These are phyloP conservation scores for Citrus sp. DNA, from an alignment of 345 rosid species.

Conservation along the genomic window DNA sequence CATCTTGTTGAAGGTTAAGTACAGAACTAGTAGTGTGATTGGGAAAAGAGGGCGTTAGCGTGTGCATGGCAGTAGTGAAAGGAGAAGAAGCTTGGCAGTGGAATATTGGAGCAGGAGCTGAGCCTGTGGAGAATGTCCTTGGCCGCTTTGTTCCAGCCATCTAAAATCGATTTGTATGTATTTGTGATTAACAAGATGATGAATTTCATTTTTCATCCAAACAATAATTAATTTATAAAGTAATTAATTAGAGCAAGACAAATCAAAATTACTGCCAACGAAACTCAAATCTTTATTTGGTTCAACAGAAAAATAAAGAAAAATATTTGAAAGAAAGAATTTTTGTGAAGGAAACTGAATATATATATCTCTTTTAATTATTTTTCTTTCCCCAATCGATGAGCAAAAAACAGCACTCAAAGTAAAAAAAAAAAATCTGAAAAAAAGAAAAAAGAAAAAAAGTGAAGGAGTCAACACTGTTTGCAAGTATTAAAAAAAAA, in stretches of 20 bases:
- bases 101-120: constrained; percentile 12
- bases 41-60: constrained; percentile 19
- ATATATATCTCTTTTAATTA: too few species aligned
- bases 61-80: constrained; percentile 6
- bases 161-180: constrained; percentile 17
- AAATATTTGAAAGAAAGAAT: too few species aligned
- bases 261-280: too few species aligned
- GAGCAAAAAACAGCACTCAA: background rate
- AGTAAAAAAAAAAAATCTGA: background rate
- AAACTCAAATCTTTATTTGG: too few species aligned
- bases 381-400: too few species aligned
- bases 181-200: too few species aligned
- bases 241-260: too few species aligned
- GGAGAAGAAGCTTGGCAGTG: constrained; percentile 11
- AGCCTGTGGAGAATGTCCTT: constrained; percentile 22
- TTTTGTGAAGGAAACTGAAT: too few species aligned
- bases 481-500: too few species aligned
- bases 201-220: too few species aligned
- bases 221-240: too few species aligned
- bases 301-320: too few species aligned
- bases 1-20: constrained; percentile 24
- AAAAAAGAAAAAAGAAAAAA: background rate
- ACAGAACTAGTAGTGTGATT: background rate
- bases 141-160: constrained; percentile 39
- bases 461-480: background rate